Evolutionary conservation across 2,329 filamentous ascomycete species (phyloP).

Genomic region (Blumeriella jaapii): DNA sequence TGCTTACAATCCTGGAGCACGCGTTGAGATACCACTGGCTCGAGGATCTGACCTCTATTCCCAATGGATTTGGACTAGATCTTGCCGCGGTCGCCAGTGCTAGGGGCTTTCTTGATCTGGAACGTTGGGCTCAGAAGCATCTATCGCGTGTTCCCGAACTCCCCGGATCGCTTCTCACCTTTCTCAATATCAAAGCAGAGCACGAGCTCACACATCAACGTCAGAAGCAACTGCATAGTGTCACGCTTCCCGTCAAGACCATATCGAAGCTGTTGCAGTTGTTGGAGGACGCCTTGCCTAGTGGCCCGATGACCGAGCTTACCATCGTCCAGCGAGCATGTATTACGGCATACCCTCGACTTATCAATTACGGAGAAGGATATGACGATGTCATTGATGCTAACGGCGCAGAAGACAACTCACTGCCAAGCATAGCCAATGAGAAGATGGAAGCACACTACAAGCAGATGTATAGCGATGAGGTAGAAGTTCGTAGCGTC

Average conservation of each 20-base stretch:
- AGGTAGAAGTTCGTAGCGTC: slow-evolving; percentile 76
- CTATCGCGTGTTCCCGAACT: slow-evolving; percentile 56
- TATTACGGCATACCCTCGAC: slow-evolving; percentile 81
- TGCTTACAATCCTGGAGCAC: slow-evolving; percentile 65
- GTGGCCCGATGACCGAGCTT: slow-evolving; percentile 52
- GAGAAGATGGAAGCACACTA: slow-evolving; percentile 95
- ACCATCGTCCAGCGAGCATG: slow-evolving; percentile 76
- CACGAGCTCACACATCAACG: slow-evolving; percentile 68
- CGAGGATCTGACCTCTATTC: slow-evolving; percentile 52
- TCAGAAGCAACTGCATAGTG: slow-evolving; percentile 52
- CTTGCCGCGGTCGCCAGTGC: slow-evolving; percentile 78
- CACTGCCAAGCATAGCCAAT: slow-evolving; percentile 67
- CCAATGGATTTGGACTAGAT: slow-evolving; percentile 76
- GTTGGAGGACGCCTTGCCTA: slow-evolving; percentile 56
- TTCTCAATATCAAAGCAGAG: slow-evolving; percentile 73
- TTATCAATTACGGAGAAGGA: slow-evolving; percentile 94
- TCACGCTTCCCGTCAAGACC: slow-evolving; percentile 73
- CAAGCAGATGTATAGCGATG: slow-evolving; percentile 93
- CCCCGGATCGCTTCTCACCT: slow-evolving; percentile 61
- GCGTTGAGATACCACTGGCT: slow-evolving; percentile 76
- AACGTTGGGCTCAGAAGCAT: slow-evolving; percentile 67
- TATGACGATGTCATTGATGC: slow-evolving; percentile 84
- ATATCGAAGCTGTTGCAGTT: slow-evolving; percentile 72
- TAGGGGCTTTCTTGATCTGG: slow-evolving; percentile 65
- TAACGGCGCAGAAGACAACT: slow-evolving; percentile 73